Conservation (phyloP, 768 basidiomycete genomes). For the Collybiopsis luxurians region DNA sequence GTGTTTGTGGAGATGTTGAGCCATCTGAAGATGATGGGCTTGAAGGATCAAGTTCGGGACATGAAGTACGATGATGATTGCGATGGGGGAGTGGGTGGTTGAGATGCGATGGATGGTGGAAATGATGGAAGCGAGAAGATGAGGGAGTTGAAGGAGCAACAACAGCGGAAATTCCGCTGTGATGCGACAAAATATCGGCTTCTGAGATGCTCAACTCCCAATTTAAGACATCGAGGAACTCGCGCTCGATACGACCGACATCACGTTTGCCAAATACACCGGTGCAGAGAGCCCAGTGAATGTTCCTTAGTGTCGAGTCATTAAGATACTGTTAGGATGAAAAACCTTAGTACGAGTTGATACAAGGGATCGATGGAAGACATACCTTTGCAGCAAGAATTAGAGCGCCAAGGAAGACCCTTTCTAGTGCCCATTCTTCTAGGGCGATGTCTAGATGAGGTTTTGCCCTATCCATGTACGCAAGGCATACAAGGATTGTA, state of each 20-base stretch:
- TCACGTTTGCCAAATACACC: slow-evolving; percentile 81
- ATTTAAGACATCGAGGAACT: slow-evolving; percentile 77
- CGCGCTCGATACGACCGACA: slow-evolving; percentile 77
- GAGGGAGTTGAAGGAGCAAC: slow-evolving; percentile 18
- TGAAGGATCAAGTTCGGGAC: slow-evolving; percentile 6
- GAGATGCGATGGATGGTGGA: neutral
- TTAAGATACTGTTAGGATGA: slow-evolving; percentile 62
- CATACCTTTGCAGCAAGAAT: slow-evolving; percentile 82
- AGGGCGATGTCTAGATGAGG: slow-evolving; percentile 78
- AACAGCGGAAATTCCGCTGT: slow-evolving; percentile 27
- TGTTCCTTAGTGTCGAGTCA: slow-evolving; percentile 87
- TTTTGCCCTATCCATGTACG: slow-evolving; percentile 75
- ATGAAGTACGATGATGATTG: neutral
- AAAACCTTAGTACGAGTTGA: neutral
- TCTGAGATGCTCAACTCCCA: slow-evolving; percentile 70
- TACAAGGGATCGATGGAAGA: slow-evolving; percentile 11
- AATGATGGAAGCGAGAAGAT: slow-evolving; percentile 6
- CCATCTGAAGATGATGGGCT: slow-evolving; percentile 3
- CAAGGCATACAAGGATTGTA: slow-evolving; percentile 65
- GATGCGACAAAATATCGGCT: slow-evolving; percentile 56
- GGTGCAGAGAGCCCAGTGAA: slow-evolving; percentile 84
- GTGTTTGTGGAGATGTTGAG: slow-evolving; percentile 5
- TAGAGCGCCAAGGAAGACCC: slow-evolving; percentile 86
- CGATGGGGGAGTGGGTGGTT: neutral
- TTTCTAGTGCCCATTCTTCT: slow-evolving; percentile 85